Percentiles rank a stretch among this genome's conserved stretches.
Conservation (phyloP, 2,329 filamentous ascomycete species). For the Phaeosphaeriaceae sp. region DNA sequence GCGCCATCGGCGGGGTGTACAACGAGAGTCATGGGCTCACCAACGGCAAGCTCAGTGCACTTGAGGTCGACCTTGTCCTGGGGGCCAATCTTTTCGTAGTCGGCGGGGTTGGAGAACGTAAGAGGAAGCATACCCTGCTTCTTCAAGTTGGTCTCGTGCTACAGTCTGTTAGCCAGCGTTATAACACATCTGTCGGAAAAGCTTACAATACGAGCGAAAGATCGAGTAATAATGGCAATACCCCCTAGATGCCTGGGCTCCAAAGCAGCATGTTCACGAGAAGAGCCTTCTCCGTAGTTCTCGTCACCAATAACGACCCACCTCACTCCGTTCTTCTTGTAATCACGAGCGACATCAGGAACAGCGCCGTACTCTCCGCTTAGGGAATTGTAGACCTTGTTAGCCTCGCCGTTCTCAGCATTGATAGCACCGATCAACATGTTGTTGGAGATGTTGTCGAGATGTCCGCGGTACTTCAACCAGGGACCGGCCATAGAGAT, state of each 20-base stretch:
- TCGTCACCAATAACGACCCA: constrained; percentile 99
- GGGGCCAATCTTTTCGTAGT: constrained; percentile 96
- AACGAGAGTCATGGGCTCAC: constrained; percentile 88
- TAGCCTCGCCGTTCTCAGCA: constrained; percentile 92
- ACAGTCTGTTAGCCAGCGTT: constrained; percentile 11
- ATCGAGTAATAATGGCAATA: constrained; percentile 93
- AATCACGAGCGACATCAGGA: constrained; percentile 92
- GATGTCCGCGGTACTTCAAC: constrained; percentile 98
- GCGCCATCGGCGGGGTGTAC: constrained; percentile 88
- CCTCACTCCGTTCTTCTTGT: constrained; percentile 94
- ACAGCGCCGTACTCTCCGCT: constrained; percentile 86
- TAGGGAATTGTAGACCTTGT: constrained; percentile 93
- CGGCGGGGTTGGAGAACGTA: constrained; percentile 90
- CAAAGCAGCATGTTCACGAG: constrained; percentile 96
- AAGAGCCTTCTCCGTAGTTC: constrained; percentile 99
- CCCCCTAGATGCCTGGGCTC: constrained; percentile 97
- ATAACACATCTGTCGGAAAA: background rate
- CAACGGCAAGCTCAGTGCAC: constrained; percentile 87
- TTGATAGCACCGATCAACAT: constrained; percentile 98
- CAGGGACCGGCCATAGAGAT: constrained; percentile 97
- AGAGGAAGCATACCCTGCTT: constrained; percentile 99
- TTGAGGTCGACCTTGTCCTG: constrained; percentile 91
- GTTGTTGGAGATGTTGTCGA: constrained; percentile 99
- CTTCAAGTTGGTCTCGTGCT: constrained; percentile 99
- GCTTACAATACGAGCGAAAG: constrained; percentile 88